phyloP scores from a whole-genome alignment of 352 stramenopile genomes.

The Globisporangium middletonii region DNA sequence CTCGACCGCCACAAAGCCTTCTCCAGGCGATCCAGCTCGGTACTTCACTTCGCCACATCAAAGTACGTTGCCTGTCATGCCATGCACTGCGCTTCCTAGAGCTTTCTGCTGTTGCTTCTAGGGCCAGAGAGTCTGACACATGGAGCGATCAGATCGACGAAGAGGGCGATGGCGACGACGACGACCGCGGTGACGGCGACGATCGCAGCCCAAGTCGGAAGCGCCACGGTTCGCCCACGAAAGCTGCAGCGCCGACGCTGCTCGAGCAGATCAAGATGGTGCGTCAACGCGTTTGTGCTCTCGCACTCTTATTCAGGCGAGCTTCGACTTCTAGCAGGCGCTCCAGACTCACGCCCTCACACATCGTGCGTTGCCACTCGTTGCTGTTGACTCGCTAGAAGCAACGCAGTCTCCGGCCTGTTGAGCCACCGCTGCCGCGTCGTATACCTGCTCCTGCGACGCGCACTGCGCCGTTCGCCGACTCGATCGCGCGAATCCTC shows the following conservation, averaged over 20 bases:
- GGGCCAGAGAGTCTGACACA: neutral
- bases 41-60: constrained; percentile 15
- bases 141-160: neutral
- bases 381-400: constrained; percentile 16
- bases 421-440: constrained; percentile 18
- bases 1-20: constrained; percentile 2
- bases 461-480: constrained; percentile 28
- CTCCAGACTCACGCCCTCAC: too few relatives aligned
- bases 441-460: neutral
- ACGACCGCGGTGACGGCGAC: too few relatives aligned
- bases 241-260: constrained; percentile 11
- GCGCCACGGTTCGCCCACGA: too few relatives aligned
- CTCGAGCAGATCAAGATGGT: constrained; percentile 50
- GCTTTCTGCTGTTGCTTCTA: neutral
- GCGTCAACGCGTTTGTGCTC: neutral
- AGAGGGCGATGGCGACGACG: neutral
- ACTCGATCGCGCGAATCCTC: constrained; percentile 59
- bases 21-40: constrained; percentile 33
- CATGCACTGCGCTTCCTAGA: neutral
- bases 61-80: constrained; percentile 3
- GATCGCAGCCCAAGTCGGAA: too few relatives aligned
- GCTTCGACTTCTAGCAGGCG: too few relatives aligned
- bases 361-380: neutral
- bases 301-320: too few relatives aligned
- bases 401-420: constrained; percentile 34